Base-by-base conservation (phyloP, 306 rosid genomes). In the Erythrophleum fordii region DNA sequence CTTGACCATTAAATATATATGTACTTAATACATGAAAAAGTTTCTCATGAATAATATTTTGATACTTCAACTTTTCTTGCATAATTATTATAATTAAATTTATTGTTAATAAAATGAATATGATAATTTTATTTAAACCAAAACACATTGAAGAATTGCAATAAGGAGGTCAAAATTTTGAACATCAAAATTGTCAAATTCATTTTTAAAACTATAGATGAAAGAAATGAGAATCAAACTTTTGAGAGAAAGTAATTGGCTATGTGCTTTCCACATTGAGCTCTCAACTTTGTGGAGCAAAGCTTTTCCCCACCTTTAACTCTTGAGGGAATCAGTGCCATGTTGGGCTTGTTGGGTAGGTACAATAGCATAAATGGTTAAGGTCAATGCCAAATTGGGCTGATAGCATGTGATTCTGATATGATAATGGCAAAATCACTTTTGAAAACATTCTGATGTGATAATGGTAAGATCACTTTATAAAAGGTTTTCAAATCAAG, bases 391-490 rank as follows among this genome's bases (percentile, higher is more conserved):
- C 59, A 60, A 51, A 26, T 49, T 42, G 53, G 42, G 53, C 3
- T 28, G 69, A 31, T 77, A 16, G 35, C 44, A 61, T 45, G 66
- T 62, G 75, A 52, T 44, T 72, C 52, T 78, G 56, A 83, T 37
- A 34, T 17, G 44, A 56, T 53, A 69, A 44, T 58, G 46, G 5
- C 0, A 25, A 77, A 56, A 31, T 22, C 46, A 52, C 64, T 41
- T 83, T 62, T n/a, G n/a, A n/a, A n/a, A n/a, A n/a, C n/a, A 52
- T 44, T 72, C 52, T 78, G 56, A 83, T 37, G 23, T 17, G 44
- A 56, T 53, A 69, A 44, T 58, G 46, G 5, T 0, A 25, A 77
- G 46, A 69, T 58, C 65, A 58, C n/a, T n/a, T n/a, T n/a, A n/a
- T 42, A 59, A 58, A 26, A 12, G 35, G n/a, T 26, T 59, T 8